Base-by-base conservation (phyloP, 495 filamentous ascomycete genomes). In the Cercophora scortea region DNA sequence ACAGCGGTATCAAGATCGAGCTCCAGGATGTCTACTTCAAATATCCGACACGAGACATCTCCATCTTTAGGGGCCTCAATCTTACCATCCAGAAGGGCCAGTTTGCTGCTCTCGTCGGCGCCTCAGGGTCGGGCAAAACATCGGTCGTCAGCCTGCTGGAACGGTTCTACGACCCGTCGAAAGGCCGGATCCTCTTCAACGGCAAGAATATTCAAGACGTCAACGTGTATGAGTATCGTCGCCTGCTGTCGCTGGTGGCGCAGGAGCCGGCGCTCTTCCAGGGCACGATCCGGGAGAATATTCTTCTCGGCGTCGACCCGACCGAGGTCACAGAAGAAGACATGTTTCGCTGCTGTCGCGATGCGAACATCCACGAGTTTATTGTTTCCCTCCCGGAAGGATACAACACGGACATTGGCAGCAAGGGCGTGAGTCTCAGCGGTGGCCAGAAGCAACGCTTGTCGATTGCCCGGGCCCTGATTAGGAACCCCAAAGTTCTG, bases 401-500 rank as follows among this genome's bases (percentile, higher is more conserved):
- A 0, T 80, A 81, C 50, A 65, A 76, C 36, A 88, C 85, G 7
- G 64, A 68, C 15, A 82, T 83, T 46, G 85, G 86, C 2, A 73
- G 71, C 6, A 76, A 76, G 48, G 85, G 86, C 3, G 72, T 78
- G 12, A 75, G 74, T 41, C 76, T 94, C 47, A 86, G 81, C 1
- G 88, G 88, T 5, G 88, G 88, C 1, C 88, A 94, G 67, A 82
- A 82, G 60, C 88, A 92, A 62, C 72, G 88, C 12, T 64, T 94
- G 15, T 78, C 84, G 1, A 87, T 94, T 47, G 88, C 89, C 2
- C 69, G 89, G 17, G 87, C 88, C 0, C 70, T 92, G 25, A 79
- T 94, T 9, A 79, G 87, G 10, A 78, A 85, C 43, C 87, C 89
- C 4, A 69, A 74, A 43, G 68, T 92, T 32, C 64, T 92, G 55